A percentile compares a stretch with the other conserved stretches of the same genome.
phyloP scores from a whole-genome alignment of 2,329 filamentous ascomycete species.

The Colletotrichum somersetense region DNA sequence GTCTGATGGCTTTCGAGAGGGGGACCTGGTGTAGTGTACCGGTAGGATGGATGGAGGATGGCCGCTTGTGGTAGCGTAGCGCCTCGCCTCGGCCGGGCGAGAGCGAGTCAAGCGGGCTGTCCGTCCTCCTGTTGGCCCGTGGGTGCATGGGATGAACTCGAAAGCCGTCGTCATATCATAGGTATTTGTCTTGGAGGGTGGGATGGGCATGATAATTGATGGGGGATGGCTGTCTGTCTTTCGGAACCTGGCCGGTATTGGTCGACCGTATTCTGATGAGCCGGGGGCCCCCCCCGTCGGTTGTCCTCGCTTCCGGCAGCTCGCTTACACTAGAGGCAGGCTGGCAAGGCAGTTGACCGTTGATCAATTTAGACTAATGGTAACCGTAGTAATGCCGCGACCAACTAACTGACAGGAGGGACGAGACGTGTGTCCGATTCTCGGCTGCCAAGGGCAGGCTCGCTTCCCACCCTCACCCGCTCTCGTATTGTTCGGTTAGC shows the following conservation, averaged over 20 bases:
- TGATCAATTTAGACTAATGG: too few species aligned
- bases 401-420: too few species aligned
- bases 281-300: neutral
- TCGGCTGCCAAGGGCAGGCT: too few species aligned
- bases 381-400: too few species aligned
- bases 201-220: too few species aligned
- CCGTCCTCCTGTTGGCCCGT: too few species aligned
- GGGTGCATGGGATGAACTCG: neutral
- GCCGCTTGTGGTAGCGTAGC: neutral
- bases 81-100: neutral
- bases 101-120: neutral
- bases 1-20: too few species aligned
- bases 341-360: neutral
- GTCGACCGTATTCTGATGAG: neutral
- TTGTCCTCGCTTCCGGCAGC: slow-evolving; percentile 6
- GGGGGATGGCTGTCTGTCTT: neutral
- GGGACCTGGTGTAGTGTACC: too few species aligned
- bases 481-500: slow-evolving; percentile 3
- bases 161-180: neutral
- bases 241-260: neutral
- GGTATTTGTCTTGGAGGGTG: neutral
- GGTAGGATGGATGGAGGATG: too few species aligned
- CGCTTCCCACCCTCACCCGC: too few species aligned
- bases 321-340: slow-evolving; percentile 1
- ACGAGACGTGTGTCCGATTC: neutral